A percentile compares a stretch with the other conserved stretches of the same genome.
Conservation (phyloP, 2,329 filamentous ascomycete species). For the Orbilia brochopaga region DNA sequence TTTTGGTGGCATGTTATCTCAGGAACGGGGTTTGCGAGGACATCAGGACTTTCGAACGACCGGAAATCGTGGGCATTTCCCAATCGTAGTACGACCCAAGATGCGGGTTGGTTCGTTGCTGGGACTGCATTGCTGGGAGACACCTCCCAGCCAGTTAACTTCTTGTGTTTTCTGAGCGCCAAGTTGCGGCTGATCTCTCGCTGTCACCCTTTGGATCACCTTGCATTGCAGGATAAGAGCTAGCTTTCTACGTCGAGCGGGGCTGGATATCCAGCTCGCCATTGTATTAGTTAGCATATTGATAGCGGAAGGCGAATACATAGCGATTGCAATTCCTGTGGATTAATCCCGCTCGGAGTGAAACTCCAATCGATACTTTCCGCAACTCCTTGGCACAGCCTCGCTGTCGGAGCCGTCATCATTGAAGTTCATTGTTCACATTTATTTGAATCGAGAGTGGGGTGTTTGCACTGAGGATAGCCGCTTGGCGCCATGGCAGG, state of each 20-base stretch:
- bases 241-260: neutral
- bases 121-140: too few relatives aligned
- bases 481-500: slow-evolving; percentile 2
- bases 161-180: neutral
- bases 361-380: neutral
- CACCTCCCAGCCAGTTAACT: neutral
- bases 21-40: slow-evolving; percentile 43
- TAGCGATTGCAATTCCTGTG: neutral
- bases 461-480: neutral
- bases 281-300: too few relatives aligned
- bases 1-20: slow-evolving; percentile 34
- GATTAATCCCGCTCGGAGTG: neutral
- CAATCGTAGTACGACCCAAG: too few relatives aligned
- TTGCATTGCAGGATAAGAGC: neutral
- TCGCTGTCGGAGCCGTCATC: neutral
- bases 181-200: slow-evolving; percentile 8
- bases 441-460: neutral
- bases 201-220: neutral
- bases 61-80: neutral
- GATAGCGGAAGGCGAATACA: neutral
- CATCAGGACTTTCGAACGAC: slow-evolving; percentile 18
- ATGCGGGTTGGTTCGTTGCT: too few relatives aligned
- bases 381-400: neutral
- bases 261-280: neutral
- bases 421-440: too few relatives aligned